These are phyloP conservation scores for Globisporangium orthogonon DNA, from an alignment of 352 stramenopile species.

Conservation along the genomic window DNA sequence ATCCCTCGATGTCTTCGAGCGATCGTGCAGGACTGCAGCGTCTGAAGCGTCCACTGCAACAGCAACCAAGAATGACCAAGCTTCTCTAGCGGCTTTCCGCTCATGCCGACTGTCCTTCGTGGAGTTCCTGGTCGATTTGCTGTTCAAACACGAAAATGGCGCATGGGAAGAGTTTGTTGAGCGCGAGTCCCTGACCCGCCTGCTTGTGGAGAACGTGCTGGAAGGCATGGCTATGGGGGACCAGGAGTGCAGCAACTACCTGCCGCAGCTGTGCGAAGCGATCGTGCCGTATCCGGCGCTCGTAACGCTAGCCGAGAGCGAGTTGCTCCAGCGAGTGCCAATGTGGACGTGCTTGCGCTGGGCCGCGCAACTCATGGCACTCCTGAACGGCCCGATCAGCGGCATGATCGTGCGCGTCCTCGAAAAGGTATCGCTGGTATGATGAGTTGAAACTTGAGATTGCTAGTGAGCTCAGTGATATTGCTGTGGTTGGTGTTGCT, in stretches of 20 bases:
- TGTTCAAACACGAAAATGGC: conserved; percentile 30
- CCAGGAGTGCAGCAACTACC: conserved; percentile 67
- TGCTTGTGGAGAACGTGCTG: conserved; percentile 58
- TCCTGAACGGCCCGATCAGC: conserved; percentile 51
- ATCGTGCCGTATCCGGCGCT: conserved; percentile 45
- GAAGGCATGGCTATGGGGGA: conserved; percentile 53
- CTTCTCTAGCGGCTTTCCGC: conserved; percentile 22
- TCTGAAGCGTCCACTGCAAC: neutral
- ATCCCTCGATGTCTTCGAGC: conserved; percentile 55
- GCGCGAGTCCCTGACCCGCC: conserved; percentile 28
- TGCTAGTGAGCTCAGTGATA: no score
- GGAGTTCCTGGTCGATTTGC: conserved; percentile 59
- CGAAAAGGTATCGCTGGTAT: conserved; percentile 48
- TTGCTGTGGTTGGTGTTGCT: no score
- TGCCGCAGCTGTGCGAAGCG: conserved; percentile 64
- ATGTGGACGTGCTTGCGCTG: conserved; percentile 80
- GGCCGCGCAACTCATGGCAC: conserved; percentile 71
- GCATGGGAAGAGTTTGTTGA: conserved; percentile 35
- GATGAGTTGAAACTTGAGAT: neutral
- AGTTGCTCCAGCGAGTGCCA: conserved; percentile 38
- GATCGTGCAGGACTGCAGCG: conserved; percentile 20
- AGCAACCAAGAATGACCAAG: neutral
- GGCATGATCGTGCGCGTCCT: conserved; percentile 51
- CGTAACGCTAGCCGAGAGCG: conserved; percentile 34
- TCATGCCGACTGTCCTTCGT: conserved; percentile 53